These are phyloP conservation scores for Pichia sp. DNA, from an alignment of 1,139 yeast genomes.

Conservation along the genomic window DNA sequence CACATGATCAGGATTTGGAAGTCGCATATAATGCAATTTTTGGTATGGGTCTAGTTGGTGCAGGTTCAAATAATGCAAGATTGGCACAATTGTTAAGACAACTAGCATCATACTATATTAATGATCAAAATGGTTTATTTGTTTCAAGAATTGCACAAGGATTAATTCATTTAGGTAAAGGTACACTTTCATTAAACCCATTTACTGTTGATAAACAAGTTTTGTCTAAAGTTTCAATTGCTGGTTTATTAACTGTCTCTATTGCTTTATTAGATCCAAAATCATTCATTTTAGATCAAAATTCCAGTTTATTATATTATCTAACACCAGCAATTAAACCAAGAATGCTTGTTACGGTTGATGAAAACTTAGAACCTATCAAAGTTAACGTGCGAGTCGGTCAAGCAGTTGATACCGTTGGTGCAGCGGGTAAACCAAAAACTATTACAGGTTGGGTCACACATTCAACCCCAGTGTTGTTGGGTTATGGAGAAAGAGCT, in stretches of 20 bases:
- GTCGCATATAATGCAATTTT: slow-evolving; percentile 94
- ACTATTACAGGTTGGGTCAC: slow-evolving; percentile 99
- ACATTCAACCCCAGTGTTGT: slow-evolving; percentile 91
- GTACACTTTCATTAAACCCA: slow-evolving; percentile 84
- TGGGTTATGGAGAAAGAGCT: slow-evolving; percentile 93
- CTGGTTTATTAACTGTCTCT: slow-evolving; percentile 79
- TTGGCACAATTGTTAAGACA: slow-evolving; percentile 92
- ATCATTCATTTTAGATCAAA: slow-evolving; percentile 62
- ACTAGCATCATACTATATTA: slow-evolving; percentile 85
- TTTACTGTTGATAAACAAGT: slow-evolving; percentile 86
- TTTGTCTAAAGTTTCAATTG: slow-evolving; percentile 81
- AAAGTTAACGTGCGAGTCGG: slow-evolving; percentile 97
- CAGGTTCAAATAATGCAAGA: slow-evolving; percentile 98
- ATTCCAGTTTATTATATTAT: slow-evolving; percentile 58
- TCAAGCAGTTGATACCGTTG: slow-evolving; percentile 97
- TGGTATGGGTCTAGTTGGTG: slow-evolving; percentile 97
- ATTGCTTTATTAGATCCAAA: slow-evolving; percentile 84
- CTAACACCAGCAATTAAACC: slow-evolving; percentile 89
- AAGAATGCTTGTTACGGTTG: slow-evolving; percentile 86
- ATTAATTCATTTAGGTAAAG: slow-evolving; percentile 89
- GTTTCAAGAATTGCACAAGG: slow-evolving; percentile 96
- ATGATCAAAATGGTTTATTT: slow-evolving; percentile 85
- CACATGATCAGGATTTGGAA: slow-evolving; percentile 91
- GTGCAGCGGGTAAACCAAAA: slow-evolving; percentile 98
- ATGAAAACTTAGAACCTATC: slow-evolving; percentile 79